phyloP scores from a whole-genome alignment of 306 rosid species.

The Canavalia gladiata region DNA sequence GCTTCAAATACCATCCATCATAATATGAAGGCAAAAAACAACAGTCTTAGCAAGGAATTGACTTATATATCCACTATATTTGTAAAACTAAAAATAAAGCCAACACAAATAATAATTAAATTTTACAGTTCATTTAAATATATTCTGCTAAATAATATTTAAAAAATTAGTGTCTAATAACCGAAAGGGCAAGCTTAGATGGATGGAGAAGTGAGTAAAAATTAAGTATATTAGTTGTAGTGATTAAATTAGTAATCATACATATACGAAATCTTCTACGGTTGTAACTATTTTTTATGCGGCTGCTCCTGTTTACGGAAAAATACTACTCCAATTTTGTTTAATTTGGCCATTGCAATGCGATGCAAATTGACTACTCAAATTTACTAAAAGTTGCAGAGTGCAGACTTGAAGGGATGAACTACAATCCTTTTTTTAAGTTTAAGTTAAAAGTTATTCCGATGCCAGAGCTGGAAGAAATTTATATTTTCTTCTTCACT shows the following conservation, averaged over 20 bases:
- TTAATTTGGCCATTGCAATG: constrained; percentile 5
- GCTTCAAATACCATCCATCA: constrained; percentile 33
- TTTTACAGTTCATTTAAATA: not conserved
- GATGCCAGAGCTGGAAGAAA: constrained; percentile 39
- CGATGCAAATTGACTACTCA: constrained; percentile 41
- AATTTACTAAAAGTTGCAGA: constrained; percentile 24
- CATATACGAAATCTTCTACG: constrained; percentile 2
- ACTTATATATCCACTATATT: not conserved
- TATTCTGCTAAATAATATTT: not conserved
- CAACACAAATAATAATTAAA: not conserved
- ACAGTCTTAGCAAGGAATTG: constrained; percentile 2
- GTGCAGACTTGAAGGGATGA: constrained; percentile 43
- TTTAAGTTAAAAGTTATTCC: constrained; percentile 25
- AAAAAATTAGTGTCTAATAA: not conserved
- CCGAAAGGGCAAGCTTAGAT: no score
- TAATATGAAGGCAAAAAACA: constrained; percentile 1
- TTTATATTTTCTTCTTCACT: not conserved
- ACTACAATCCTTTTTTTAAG: constrained; percentile 29
- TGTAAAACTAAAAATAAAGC: not conserved
- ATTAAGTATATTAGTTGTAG: not conserved
- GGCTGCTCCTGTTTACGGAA: constrained; percentile 29
- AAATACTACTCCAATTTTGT: constrained; percentile 4
- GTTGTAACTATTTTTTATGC: constrained; percentile 17
- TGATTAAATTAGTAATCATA: constrained; percentile 7
- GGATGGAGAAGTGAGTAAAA: not conserved